Evolutionary conservation across 768 basidiomycete species (phyloP).

Genomic region (Tubosaeta brunneosetosa): DNA sequence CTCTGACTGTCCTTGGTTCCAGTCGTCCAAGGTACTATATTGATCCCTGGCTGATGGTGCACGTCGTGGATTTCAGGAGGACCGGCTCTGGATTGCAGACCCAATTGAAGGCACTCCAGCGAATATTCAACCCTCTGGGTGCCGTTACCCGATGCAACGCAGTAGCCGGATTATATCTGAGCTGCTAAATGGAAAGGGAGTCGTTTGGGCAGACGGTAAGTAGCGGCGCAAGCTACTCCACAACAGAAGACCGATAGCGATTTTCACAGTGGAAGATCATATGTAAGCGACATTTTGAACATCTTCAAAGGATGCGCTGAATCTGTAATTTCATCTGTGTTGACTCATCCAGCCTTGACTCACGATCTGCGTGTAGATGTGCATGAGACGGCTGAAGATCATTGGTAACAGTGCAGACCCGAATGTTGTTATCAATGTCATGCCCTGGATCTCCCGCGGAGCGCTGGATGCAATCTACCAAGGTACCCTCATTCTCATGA

Average conservation of each 20-base stretch:
- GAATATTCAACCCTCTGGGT: conserved; percentile 34
- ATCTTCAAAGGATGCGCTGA: conserved; percentile 40
- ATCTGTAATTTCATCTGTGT: conserved; percentile 13
- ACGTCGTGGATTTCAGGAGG: conserved; percentile 29
- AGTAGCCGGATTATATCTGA: conserved; percentile 18
- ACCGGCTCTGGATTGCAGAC: conserved; percentile 43
- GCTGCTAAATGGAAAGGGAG: conserved; percentile 29
- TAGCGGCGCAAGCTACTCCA: too few species aligned
- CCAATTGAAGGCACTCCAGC: conserved; percentile 41
- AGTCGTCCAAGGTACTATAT: neutral
- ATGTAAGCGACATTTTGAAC: conserved; percentile 44
- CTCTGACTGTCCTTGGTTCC: conserved; percentile 16
- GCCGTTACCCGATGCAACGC: conserved; percentile 38
- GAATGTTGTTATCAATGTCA: conserved; percentile 21
- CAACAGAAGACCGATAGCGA: neutral
- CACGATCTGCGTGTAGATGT: conserved; percentile 14
- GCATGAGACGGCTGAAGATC: conserved; percentile 22
- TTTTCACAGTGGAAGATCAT: conserved; percentile 35
- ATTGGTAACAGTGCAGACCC: conserved; percentile 6
- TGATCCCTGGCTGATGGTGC: neutral
- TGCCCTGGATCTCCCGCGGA: conserved; percentile 34
- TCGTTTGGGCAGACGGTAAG: conserved; percentile 39
- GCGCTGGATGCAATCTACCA: conserved; percentile 49
- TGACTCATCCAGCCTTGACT: too few species aligned
- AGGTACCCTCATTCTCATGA: conserved; percentile 27